Base-by-base conservation (phyloP, 2,329 filamentous ascomycete species). In the Orbilia blumenaviensis region DNA sequence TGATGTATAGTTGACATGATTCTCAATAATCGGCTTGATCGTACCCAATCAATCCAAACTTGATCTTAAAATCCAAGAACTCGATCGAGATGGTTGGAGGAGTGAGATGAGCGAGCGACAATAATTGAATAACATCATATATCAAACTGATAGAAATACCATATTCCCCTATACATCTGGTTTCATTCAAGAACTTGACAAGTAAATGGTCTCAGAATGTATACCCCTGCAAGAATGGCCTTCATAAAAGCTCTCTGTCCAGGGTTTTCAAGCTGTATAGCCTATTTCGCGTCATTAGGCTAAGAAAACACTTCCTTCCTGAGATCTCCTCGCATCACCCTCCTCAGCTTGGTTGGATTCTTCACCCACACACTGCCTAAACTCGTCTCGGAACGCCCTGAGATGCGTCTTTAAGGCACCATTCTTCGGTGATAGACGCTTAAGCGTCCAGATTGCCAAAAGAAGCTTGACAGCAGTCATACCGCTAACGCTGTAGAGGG, bases 391-490 rank as follows among this genome's bases (percentile, higher is more conserved):
- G 23, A 67, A 58, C 3, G 46, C 36, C 21, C 21, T 36, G 6
- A 66, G 63, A 27, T 41, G 34, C 2, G 27, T 27, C 23, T 25
- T 46, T 5, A 75, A 7, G 16, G 27, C 29, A 23, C 48, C 48
- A 21, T 60, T 32, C 1, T 5, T 44, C 32, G 23, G 36, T 10
- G 29, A 14, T 18, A 36, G 8, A 9, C 32, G 32, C 32, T 56
- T 56, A 32, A 23, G 7, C 1, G n/a, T 8, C 52, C 52, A 18
- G 8, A 63, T 36, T 8, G 25, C 71, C 25, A 68, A 9, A 16
- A 67, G 44, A 2, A 68, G 46, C 38, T 75, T 75, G 48, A 68
- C 27, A 4, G 67, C 9, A 8, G 56, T 64, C 71, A 75, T 68
- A 21, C 61, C 62, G 56, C 27, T 36, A 14, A 58, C 62, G 41